Evolutionary conservation across 1,284 basidiomycete genomes (phyloP).

Genomic region (Ganoderma sinense): DNA sequence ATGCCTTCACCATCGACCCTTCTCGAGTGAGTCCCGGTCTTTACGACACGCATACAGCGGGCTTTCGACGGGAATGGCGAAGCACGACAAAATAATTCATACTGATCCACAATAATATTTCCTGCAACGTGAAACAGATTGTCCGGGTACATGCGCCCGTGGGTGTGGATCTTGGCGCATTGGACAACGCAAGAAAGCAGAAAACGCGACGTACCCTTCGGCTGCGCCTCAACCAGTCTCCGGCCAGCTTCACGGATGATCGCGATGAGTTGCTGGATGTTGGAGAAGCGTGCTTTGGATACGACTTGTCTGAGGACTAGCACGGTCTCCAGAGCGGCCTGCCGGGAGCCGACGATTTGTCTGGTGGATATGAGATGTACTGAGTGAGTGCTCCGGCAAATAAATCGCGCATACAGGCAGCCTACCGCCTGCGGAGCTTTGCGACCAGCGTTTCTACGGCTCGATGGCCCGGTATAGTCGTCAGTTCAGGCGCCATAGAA

Average conservation of each 20-base stretch:
- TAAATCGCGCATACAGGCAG: neutral
- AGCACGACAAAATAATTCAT: too few relatives aligned
- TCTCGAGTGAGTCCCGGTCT: too few relatives aligned
- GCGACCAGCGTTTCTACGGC: slow-evolving; percentile 39
- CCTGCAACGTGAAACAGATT: too few relatives aligned
- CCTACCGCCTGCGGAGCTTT: slow-evolving; percentile 40
- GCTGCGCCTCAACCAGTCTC: slow-evolving; percentile 87
- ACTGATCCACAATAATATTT: too few relatives aligned
- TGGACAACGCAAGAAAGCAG: neutral
- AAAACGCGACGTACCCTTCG: slow-evolving; percentile 73
- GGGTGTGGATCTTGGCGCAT: neutral
- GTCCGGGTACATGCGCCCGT: too few relatives aligned
- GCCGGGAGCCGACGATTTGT: slow-evolving; percentile 88
- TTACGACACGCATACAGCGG: too few relatives aligned
- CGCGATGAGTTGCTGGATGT: slow-evolving; percentile 86
- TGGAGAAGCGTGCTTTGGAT: slow-evolving; percentile 85
- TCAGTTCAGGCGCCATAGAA: slow-evolving; percentile 33
- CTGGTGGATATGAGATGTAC: slow-evolving; percentile 47
- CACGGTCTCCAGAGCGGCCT: slow-evolving; percentile 90
- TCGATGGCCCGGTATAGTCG: slow-evolving; percentile 35
- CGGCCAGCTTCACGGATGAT: slow-evolving; percentile 86
- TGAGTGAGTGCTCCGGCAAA: neutral
- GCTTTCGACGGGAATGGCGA: too few relatives aligned
- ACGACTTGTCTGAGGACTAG: slow-evolving; percentile 90
- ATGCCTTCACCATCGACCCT: too few relatives aligned